Percentiles rank a stretch among this genome's conserved stretches.
phyloP scores from a whole-genome alignment of 192 early-diverging fungal species.

The Entomortierella chlamydospora region DNA sequence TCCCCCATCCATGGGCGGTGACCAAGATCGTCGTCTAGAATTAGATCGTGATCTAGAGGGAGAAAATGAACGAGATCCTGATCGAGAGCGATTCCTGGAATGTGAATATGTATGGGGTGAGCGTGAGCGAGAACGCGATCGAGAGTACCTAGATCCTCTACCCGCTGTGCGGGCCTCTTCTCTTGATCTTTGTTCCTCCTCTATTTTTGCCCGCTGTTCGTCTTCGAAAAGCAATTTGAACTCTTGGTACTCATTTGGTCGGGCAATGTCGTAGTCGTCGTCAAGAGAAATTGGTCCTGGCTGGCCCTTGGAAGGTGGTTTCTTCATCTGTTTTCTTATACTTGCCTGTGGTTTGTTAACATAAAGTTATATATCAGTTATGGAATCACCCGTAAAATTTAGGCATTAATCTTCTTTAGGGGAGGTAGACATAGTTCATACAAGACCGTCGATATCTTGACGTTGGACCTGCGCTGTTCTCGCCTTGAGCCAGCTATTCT shows the following conservation, averaged over 20 bases:
- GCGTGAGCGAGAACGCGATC: slow-evolving; percentile 9
- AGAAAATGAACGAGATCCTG: slow-evolving; percentile 1
- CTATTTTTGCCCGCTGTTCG: slow-evolving; percentile 60
- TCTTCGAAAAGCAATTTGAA: slow-evolving; percentile 62
- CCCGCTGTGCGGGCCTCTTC: background rate
- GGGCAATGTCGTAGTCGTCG: slow-evolving; percentile 74
- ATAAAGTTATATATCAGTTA: too few relatives aligned
- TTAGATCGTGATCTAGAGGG: slow-evolving; percentile 7
- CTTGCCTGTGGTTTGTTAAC: slow-evolving; percentile 1
- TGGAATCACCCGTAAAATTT: too few relatives aligned
- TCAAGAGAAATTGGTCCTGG: slow-evolving; percentile 53
- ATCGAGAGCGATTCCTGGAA: slow-evolving; percentile 2
- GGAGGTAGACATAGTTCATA: background rate
- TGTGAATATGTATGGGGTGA: slow-evolving; percentile 10
- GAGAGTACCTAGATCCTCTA: slow-evolving; percentile 5
- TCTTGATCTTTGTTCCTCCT: slow-evolving; percentile 29
- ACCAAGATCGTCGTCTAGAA: slow-evolving; percentile 21
- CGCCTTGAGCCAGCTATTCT: slow-evolving; percentile 37
- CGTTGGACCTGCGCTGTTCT: slow-evolving; percentile 51
- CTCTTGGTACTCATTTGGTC: slow-evolving; percentile 80
- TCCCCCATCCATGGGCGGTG: background rate
- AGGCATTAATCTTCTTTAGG: too few relatives aligned
- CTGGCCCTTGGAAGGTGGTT: slow-evolving; percentile 31
- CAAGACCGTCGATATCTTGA: slow-evolving; percentile 43
- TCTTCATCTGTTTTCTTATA: slow-evolving; percentile 43